Evolutionary conservation across 108 stramenopile genomes (phyloP).

Genomic region (Pseudonitzschia delicatissima): DNA sequence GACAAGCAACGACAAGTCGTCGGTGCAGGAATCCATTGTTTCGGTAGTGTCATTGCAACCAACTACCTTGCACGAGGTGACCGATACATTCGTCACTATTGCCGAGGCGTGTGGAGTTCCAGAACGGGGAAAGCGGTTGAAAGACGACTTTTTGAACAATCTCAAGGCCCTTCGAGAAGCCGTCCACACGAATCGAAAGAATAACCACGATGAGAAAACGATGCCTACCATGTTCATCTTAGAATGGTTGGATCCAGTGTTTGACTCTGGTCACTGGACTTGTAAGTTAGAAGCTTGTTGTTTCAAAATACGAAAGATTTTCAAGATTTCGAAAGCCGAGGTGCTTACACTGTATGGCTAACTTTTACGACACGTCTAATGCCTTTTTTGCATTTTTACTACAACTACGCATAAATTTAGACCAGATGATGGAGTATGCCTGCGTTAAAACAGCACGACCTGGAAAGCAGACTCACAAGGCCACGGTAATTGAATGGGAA

Average conservation of each 20-base stretch:
- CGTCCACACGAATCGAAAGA: slow-evolving; percentile 13
- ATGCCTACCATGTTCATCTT: slow-evolving; percentile 63
- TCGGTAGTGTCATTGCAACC: slow-evolving; percentile 69
- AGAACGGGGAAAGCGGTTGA: slow-evolving; percentile 49
- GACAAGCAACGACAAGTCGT: slow-evolving; percentile 13
- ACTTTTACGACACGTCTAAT: not conserved
- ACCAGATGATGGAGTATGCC: slow-evolving; percentile 79
- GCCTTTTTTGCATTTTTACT: not conserved
- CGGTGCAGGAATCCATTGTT: slow-evolving; percentile 4
- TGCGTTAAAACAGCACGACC: slow-evolving; percentile 46
- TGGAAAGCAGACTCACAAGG: slow-evolving; percentile 37
- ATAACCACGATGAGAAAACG: not conserved
- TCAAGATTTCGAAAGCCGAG: no score
- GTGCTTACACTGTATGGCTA: no score
- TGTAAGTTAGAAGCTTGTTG: slow-evolving; percentile 9
- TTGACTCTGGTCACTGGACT: slow-evolving; percentile 92
- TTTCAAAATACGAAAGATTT: not conserved
- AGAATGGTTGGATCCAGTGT: slow-evolving; percentile 92
- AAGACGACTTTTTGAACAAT: slow-evolving; percentile 33
- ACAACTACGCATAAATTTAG: not conserved
- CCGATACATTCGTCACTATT: slow-evolving; percentile 58
- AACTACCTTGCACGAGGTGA: slow-evolving; percentile 65
- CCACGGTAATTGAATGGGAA: slow-evolving; percentile 53
- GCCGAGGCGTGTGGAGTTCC: slow-evolving; percentile 53
- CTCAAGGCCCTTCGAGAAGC: slow-evolving; percentile 24